phyloP scores from a whole-genome alignment of 2,329 filamentous ascomycete genomes.

The Penicillium thymicola region DNA sequence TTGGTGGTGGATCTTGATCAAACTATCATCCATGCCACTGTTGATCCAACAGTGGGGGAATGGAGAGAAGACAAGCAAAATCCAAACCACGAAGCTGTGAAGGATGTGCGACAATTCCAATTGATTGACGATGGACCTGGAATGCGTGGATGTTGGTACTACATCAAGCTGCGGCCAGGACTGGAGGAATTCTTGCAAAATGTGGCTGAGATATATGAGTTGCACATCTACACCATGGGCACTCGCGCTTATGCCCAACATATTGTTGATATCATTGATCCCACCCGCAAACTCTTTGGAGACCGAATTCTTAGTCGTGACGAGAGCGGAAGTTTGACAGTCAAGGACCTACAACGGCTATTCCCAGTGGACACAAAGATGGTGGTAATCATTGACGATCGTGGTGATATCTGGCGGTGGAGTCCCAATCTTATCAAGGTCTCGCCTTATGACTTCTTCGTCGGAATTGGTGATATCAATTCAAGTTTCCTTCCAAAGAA shows the following conservation, averaged over 20 bases:
- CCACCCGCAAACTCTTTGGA: conserved; percentile 82
- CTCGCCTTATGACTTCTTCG: conserved; percentile 93
- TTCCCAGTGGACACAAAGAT: conserved; percentile 98
- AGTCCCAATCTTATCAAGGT: conserved; percentile 92
- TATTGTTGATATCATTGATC: conserved; percentile 90
- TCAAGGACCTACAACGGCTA: conserved; percentile 83
- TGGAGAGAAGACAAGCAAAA: conserved; percentile 88
- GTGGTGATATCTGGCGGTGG: conserved; percentile 95
- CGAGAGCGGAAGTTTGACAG: conserved; percentile 88
- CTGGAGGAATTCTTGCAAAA: conserved; percentile 74
- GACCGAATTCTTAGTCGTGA: conserved; percentile 94
- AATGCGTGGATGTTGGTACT: conserved; percentile 83
- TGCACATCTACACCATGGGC: conserved; percentile 99
- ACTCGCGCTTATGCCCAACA: conserved; percentile 92
- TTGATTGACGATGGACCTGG: conserved; percentile 78
- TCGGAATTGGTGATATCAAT: conserved; percentile 97
- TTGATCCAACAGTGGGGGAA: conserved; percentile 92
- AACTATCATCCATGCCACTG: conserved; percentile 96
- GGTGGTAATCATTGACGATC: conserved; percentile 98
- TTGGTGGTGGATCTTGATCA: conserved; percentile 96
- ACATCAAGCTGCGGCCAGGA: conserved; percentile 94
- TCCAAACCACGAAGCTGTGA: conserved; percentile 86
- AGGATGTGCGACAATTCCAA: conserved; percentile 84
- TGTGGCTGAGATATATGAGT: conserved; percentile 78
- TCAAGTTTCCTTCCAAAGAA: conserved; percentile 91